These are phyloP conservation scores for Penicillium bialowiezense DNA, from an alignment of 495 filamentous ascomycete species.

Conservation along the genomic window DNA sequence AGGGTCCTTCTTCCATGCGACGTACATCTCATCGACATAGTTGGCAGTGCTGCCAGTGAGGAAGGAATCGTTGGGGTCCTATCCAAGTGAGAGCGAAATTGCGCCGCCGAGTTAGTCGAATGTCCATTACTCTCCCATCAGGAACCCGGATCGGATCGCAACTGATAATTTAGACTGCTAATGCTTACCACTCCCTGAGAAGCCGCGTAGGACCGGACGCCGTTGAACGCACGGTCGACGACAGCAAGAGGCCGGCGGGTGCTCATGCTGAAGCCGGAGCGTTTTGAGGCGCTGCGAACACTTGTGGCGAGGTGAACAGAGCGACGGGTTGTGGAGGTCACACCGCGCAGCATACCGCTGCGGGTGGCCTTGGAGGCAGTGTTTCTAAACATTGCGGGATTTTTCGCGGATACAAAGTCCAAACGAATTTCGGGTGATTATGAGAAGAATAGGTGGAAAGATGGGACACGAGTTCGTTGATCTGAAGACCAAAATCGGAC, in stretches of 20 bases:
- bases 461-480: conserved; percentile 3
- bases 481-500: conserved; percentile 4
- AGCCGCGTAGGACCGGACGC: conserved; percentile 53
- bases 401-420: conserved; percentile 23
- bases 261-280: conserved; percentile 45
- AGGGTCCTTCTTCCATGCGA: conserved; percentile 93
- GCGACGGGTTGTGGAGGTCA: conserved; percentile 44
- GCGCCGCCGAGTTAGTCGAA: conserved; percentile 29
- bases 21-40: conserved; percentile 99
- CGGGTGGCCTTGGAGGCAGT: conserved; percentile 47
- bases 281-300: conserved; percentile 40
- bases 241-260: conserved; percentile 40
- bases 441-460: conserved; percentile 4
- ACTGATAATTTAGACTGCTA: conserved; percentile 9
- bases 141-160: conserved; percentile 9
- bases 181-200: conserved; percentile 37
- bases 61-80: conserved; percentile 92
- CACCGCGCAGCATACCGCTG: conserved; percentile 51
- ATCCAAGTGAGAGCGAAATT: conserved; percentile 14
- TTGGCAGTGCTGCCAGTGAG: conserved; percentile 92
- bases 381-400: conserved; percentile 45
- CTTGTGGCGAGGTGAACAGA: conserved; percentile 48
- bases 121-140: conserved; percentile 6
- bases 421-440: conserved; percentile 10
- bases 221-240: conserved; percentile 36